Evolutionary conservation across 148 eudicot species (phyloP), one percentile per base, ranked within the genome.

Genomic region (Arctostaphylos glauca): DNA sequence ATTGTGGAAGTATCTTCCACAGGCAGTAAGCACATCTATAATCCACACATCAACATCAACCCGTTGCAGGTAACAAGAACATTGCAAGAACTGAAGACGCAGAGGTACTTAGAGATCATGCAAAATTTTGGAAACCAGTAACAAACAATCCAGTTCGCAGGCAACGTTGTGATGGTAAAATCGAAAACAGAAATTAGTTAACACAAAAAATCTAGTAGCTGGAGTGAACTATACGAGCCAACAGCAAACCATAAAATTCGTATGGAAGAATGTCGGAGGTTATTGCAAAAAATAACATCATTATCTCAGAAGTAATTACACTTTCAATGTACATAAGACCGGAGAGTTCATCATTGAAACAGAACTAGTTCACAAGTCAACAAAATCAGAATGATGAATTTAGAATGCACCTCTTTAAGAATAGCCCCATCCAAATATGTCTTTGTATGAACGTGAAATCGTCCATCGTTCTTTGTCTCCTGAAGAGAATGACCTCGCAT

Each of bases 351-450:
- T 13, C 14, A 15, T 68, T n/a, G 47, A 21, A 78, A 56, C 23
- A 49, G 18, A 10, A 79, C 38, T 18, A 72, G 23, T 72, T 16
- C 50, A 81, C 48, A 71, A 38, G 48, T 25, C 53, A 59, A 71
- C 18, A 43, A 78, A 47, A 49, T 58, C 2, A 77, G 21, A 66
- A 6, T 9, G 8, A 6, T 16, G 8, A 80, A 14, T 13, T 4
- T 81, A 81, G 50, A 77, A 77, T 76, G 9, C 58, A 94, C 99
- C 93, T 96, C 99, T 89, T 90, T 96, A 78, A 96, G 96, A 81
- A 96, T 92, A 81, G 99, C 97, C 76, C 99, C 99, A 84, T 96
- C 99, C 56, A 96, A 87, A 91, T 91, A 93, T 59, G 97, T 96
- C 87, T 90, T 96, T 84, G 99, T 94, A 82, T 91, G 93, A 83